phyloP scores from a whole-genome alignment of 129 eudicot species.

The Flaveria brownii region DNA sequence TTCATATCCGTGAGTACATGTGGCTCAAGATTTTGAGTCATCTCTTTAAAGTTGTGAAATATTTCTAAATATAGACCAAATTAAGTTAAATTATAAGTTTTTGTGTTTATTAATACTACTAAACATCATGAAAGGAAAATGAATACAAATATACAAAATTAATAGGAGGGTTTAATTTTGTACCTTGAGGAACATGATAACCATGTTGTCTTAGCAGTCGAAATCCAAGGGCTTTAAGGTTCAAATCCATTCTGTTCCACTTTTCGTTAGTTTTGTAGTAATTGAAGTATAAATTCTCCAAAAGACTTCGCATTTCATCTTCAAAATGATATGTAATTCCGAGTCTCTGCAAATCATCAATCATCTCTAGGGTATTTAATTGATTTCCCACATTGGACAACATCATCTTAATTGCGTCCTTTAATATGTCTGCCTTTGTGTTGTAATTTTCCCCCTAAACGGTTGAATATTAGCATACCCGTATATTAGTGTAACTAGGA shows the following conservation, averaged over 20 bases:
- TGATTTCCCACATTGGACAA: background rate
- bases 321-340: background rate
- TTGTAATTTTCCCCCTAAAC: conserved; percentile 13
- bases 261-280: conserved; percentile 2
- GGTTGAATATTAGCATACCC: background rate
- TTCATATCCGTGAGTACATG: background rate
- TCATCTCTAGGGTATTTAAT: background rate
- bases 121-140: no score
- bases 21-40: background rate
- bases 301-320: background rate
- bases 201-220: conserved; percentile 39
- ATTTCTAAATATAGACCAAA: background rate
- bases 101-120: no score
- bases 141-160: no score
- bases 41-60: background rate
- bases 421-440: background rate
- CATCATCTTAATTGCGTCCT: background rate
- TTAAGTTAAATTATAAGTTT: no score
- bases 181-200: conserved; percentile 33
- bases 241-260: conserved; percentile 25
- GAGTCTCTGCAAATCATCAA: conserved; percentile 25
- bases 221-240: conserved; percentile 35
- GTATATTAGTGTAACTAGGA: no score
- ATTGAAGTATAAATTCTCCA: background rate
- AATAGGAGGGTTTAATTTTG: background rate